Percentiles rank a stretch among this genome's conserved stretches.
Evolutionary conservation across 1,284 basidiomycete genomes (phyloP).

Genomic region (Phenoliferia sp.): DNA sequence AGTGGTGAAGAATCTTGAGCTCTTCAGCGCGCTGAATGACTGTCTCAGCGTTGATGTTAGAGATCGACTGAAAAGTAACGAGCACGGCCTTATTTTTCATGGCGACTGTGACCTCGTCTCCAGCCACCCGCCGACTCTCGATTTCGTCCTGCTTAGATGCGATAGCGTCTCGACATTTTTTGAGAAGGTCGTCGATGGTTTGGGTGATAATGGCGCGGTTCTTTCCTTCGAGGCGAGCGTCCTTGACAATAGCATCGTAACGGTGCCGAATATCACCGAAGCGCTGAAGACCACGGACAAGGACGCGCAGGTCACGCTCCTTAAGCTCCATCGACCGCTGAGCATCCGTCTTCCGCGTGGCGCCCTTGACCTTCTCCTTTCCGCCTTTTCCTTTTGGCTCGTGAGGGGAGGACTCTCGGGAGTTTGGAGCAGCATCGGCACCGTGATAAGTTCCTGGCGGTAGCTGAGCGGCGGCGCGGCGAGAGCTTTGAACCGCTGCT

Average conservation of each 20-base stretch:
- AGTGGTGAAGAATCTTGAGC: slow-evolving; percentile 77
- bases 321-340: slow-evolving; percentile 95
- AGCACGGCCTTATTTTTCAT: slow-evolving; percentile 92
- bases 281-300: slow-evolving; percentile 90
- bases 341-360: slow-evolving; percentile 59
- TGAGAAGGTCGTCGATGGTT: slow-evolving; percentile 87
- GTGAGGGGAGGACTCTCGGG: slow-evolving; percentile 49
- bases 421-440: slow-evolving; percentile 69
- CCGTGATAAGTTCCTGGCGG: slow-evolving; percentile 71
- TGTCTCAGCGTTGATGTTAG: slow-evolving; percentile 96
- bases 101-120: slow-evolving; percentile 57
- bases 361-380: slow-evolving; percentile 33
- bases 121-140: slow-evolving; percentile 66
- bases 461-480: slow-evolving; percentile 76
- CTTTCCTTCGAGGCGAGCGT: slow-evolving; percentile 92
- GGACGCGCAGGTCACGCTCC: slow-evolving; percentile 90
- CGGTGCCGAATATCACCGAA: slow-evolving; percentile 97
- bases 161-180: slow-evolving; percentile 76
- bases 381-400: slow-evolving; percentile 31
- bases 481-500: slow-evolving; percentile 58
- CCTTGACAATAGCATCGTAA: slow-evolving; percentile 86
- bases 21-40: slow-evolving; percentile 85
- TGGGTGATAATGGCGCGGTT: slow-evolving; percentile 88
- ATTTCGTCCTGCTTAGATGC: slow-evolving; percentile 78
- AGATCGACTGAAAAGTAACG: slow-evolving; percentile 80